Base-by-base conservation (phyloP, 2,329 filamentous ascomycete genomes). In the Aspergillus carbonarius region DNA sequence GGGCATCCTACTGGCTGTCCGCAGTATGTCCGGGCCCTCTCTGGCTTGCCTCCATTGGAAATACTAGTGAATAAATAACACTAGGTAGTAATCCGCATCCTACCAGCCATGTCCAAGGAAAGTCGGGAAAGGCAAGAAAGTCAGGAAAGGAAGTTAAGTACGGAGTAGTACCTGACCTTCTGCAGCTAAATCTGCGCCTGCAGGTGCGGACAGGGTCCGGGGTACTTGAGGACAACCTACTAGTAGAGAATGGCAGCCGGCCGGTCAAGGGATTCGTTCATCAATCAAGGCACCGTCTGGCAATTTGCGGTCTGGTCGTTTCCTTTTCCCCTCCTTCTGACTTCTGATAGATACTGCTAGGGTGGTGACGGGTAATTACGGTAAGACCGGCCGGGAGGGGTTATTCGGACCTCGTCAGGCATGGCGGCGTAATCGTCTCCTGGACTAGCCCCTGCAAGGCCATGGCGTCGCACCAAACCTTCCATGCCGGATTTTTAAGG, bases 121-220 rank as follows among this genome's bases (percentile, higher is more conserved):
- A 10, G 30, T n/a, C 34, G 2, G 15, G 37, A 17, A 17, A n/a
- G 37, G 37, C n/a, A n/a, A n/a, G 30, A 10, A 7, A 10, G 30
- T n/a, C 34, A 7, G 15, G 37, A 17, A 17, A n/a, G 37, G 37
- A n/a, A n/a, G n/a, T n/a, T n/a, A 15, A 23, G 20, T 46, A 54
- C n/a, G n/a, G n/a, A 53, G 40, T 40, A 55, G 40, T 55, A 47
- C 44, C 44, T 48, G 40, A 50, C 40, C 54, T 40, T 54, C 54
- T 57, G 58, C 61, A 55, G 54, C 59, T 63, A 56, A 59, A 58
- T 44, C 55, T 59, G 57, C 59, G 53, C 27, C 57, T 61, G 61
- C 59, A 58, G 59, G 56, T 61, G 57, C 53, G 50, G 54, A 61
- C 61, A 65, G 58, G 63, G 63, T 65, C 63, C 44, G 54, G 63